phyloP scores from a whole-genome alignment of 129 eudicot species.

The Helianthus tuberosus region DNA sequence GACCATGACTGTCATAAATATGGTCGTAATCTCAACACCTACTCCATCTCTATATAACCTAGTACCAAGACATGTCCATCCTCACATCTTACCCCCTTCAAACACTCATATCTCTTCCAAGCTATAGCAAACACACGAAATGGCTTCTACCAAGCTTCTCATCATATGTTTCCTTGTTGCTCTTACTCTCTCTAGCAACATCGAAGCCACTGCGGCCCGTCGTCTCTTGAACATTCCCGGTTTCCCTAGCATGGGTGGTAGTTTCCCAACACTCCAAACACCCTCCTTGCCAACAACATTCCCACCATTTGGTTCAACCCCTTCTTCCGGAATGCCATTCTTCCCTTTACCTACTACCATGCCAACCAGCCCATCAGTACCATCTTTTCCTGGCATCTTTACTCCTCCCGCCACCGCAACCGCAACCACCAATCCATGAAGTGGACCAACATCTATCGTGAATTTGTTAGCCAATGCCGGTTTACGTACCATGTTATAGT shows the following conservation, averaged over 20 bases:
- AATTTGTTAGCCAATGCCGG: background rate
- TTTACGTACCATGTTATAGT: conserved; percentile 1
- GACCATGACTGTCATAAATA: conserved; percentile 22
- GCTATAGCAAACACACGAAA: background rate
- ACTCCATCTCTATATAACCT: conserved; percentile 27
- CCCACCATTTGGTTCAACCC: conserved; percentile 14
- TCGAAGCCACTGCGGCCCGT: conserved; percentile 6
- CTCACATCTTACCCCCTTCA: conserved; percentile 15
- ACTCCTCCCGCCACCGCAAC: conserved; percentile 25
- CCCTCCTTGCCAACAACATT: conserved; percentile 11
- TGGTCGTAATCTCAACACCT: conserved; percentile 20
- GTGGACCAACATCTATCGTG: background rate
- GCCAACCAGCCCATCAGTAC: conserved; percentile 31
- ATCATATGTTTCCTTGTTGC: conserved; percentile 23
- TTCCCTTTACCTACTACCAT: conserved; percentile 26
- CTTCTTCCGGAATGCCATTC: conserved; percentile 21
- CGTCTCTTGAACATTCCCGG: conserved; percentile 42
- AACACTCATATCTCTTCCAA: background rate
- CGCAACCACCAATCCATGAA: conserved; percentile 26
- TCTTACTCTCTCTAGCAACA: conserved; percentile 19
- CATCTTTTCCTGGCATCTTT: conserved; percentile 36
- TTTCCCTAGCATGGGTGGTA: conserved; percentile 28
- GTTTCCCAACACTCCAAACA: conserved; percentile 36
- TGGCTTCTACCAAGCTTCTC: conserved; percentile 34
- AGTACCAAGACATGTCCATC: conserved; percentile 18